Percentiles rank a stretch among this genome's conserved stretches.
phyloP scores from a whole-genome alignment of 176 grass and related monocot genomes.

The Puya raimondii region DNA sequence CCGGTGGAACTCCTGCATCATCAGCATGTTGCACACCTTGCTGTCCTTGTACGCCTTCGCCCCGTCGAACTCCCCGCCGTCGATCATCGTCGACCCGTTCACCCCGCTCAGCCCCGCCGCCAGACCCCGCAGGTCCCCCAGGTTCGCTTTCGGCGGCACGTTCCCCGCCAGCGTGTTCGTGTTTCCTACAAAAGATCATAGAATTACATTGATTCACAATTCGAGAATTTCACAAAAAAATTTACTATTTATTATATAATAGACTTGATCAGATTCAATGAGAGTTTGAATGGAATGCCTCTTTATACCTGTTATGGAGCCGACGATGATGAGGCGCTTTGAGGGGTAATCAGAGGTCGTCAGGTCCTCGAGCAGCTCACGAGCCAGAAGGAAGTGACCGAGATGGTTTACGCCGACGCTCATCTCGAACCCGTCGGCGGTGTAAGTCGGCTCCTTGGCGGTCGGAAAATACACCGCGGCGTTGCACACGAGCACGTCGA shows the following conservation, averaged over 20 bases:
- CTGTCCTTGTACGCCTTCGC: conserved; percentile 99
- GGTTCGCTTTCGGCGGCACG: conserved; percentile 94
- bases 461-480: conserved; percentile 93
- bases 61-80: conserved; percentile 81
- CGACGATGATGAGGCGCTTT: conserved; percentile 90
- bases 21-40: conserved; percentile 99
- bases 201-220: neutral
- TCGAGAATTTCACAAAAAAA: too few species aligned
- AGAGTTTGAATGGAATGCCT: too few species aligned
- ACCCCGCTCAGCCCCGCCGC: conserved; percentile 55
- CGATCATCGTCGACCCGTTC: conserved; percentile 69
- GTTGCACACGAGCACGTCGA: conserved; percentile 96
- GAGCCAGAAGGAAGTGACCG: conserved; percentile 83
- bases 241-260: too few species aligned
- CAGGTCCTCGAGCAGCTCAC: conserved; percentile 55
- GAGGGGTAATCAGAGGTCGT: conserved; percentile 71
- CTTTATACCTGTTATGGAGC: conserved; percentile 75
- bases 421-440: conserved; percentile 91
- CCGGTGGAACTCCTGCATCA: conserved; percentile 85
- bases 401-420: conserved; percentile 98
- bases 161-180: conserved; percentile 89
- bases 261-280: too few species aligned
- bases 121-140: conserved; percentile 73
- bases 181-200: conserved; percentile 37
- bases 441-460: conserved; percentile 80